Evolutionary conservation across 306 rosid species (phyloP), one percentile per base, ranked within the genome.

Genomic region (Hippophae tibetana): DNA sequence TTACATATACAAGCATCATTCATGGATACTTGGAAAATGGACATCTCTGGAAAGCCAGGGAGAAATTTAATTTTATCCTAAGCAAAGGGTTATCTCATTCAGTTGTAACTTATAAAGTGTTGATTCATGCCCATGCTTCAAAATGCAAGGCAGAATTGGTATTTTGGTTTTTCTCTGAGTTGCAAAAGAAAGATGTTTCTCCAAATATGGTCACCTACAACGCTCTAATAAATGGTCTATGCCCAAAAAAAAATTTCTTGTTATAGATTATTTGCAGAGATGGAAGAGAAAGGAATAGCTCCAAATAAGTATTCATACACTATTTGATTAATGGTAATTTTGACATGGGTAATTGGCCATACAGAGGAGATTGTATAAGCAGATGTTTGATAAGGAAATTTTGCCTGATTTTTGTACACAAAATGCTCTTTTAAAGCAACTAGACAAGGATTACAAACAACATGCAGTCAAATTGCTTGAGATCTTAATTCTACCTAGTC

Each of bases 221-320:
- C 23, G 23, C 23, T 18, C 23, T 18, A 18, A 18, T 18, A 18
- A 18, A 18, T 18, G 23, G 23, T 18, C 23, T 18, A 18, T 18
- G 23, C 23, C 23, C 23, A n/a, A 18, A 18, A 18, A 18, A 18
- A 18, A 0, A 18, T 18, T 1, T 18, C 25, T n/a, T n/a, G n/a
- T n/a, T 18, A 18, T 18, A 18, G 23, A 18, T 18, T 18, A 18
- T 18, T 18, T 18, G 23, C 18, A 18, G 85, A 76, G 79, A 89
- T 89, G 94, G 83, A 89, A 60, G 83, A 60, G 46, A 81, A 75
- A 67, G 86, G 82, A 58, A 64, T 89, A 69, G 74, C 61, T 67
- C 75, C 95, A 65, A 89, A 85, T 66, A 89, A 89, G 84, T 89
- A 81, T 74, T 85, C 95, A 10, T 85, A 81, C 81, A 89, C 95